Base-by-base conservation (phyloP, 768 basidiomycete genomes). In the Rhodosporidiobolus odoratus region DNA sequence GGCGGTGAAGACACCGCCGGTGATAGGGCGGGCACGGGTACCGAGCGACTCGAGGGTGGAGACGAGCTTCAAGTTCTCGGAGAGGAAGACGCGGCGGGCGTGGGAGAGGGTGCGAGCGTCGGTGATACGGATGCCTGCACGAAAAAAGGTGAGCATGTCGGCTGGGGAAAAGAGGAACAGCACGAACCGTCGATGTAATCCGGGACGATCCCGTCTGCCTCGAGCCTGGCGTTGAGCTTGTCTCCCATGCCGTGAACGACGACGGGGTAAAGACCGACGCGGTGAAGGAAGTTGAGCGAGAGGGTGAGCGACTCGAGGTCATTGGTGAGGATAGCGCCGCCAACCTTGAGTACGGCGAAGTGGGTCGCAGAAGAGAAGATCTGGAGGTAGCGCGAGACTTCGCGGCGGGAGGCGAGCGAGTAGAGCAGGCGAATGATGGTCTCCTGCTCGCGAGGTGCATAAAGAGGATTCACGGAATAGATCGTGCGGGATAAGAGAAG, bases 211-310 rank as follows among this genome's bases (percentile, higher is more conserved):
- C 96, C 96, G 78, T 92, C 94, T 32, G 85, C 81, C 77, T 97
- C 92, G 71, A 99, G 88, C 75, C 96, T 91, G 69, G 88, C 87
- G 82, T 99, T 99, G 74, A 95, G 81, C 79, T 81, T 71, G 75
- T 65, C 69, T 27, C 66, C 95, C 70, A 88, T 95, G 59, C 96
- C 96, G 82, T 99, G 96, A 9, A 99, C 85, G 59, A 99, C 87
- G 69, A 99, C 89, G 0, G 96, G 96, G 82, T 95, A 99, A n/a
- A 99, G 85, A 6, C 96, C 96, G 58, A 99, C 89, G 40, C 93
- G 87, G 81, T 95, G 95, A 68, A 99, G 83, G 84, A 98, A 99
- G 81, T 92, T 94, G 76, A 99, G 84, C 73, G 90, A 95, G 60
- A 94, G 86, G 8, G 94, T 93, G 57, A 99, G 87, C 74, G 97